These are phyloP conservation scores for Exophiala sp. DNA, from an alignment of 2,329 filamentous ascomycete genomes.

Conservation along the genomic window DNA sequence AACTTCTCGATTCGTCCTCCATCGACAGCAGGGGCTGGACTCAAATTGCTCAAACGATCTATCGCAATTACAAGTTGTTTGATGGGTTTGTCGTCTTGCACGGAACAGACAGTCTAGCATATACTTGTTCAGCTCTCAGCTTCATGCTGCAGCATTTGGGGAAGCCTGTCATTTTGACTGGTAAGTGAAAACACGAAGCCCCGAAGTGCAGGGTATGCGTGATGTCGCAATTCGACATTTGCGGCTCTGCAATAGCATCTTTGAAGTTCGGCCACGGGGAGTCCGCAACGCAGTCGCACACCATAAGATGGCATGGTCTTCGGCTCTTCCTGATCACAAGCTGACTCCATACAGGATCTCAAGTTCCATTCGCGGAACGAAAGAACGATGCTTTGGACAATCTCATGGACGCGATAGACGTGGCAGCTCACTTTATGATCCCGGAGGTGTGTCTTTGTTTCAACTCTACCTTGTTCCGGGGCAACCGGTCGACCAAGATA, in stretches of 20 bases:
- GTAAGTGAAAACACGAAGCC: slow-evolving; percentile 21
- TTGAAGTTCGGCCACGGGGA: too few relatives aligned
- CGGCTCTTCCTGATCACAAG: background rate
- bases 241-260: too few relatives aligned
- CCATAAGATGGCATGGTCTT: too few relatives aligned
- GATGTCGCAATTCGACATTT: too few relatives aligned
- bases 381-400: slow-evolving; percentile 93
- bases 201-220: background rate
- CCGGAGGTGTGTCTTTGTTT: slow-evolving; percentile 94
- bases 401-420: slow-evolving; percentile 76
- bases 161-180: slow-evolving; percentile 84
- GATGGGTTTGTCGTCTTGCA: slow-evolving; percentile 90
- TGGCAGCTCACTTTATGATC: slow-evolving; percentile 88
- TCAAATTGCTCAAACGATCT: slow-evolving; percentile 73
- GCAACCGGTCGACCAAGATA: slow-evolving; percentile 83
- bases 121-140: slow-evolving; percentile 83
- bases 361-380: slow-evolving; percentile 83
- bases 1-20: slow-evolving; percentile 82
- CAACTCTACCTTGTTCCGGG: slow-evolving; percentile 83
- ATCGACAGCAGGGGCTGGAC: slow-evolving; percentile 85
- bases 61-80: slow-evolving; percentile 80
- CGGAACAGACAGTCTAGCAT: slow-evolving; percentile 84
- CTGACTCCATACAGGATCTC: slow-evolving; percentile 50
- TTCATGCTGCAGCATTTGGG: slow-evolving; percentile 91
- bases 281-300: too few relatives aligned